Conservation (phyloP, 768 basidiomycete genomes). For the Pulveroboletus sp. region DNA sequence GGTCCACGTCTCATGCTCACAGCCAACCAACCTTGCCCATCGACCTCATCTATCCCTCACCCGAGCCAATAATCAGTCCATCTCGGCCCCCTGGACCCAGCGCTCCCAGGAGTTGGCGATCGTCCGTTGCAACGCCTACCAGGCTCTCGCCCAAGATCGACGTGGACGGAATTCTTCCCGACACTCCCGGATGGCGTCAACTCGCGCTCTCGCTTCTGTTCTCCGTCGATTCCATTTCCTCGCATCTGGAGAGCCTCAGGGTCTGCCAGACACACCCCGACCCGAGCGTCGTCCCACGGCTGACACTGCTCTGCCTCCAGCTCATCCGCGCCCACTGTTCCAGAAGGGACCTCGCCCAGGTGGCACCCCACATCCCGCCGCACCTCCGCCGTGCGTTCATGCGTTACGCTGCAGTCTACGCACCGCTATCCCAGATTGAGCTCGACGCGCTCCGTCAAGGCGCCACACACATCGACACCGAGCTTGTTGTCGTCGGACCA, state of each 20-base stretch:
- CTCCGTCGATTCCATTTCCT: conserved; percentile 11
- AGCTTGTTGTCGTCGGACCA: conserved; percentile 62
- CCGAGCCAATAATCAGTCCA: neutral
- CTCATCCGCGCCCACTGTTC: conserved; percentile 40
- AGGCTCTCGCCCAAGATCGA: neutral
- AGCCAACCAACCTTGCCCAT: conserved; percentile 46
- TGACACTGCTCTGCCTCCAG: conserved; percentile 57
- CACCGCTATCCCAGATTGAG: conserved; percentile 48
- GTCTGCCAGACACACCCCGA: conserved; percentile 13
- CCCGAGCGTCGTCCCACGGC: conserved; percentile 39
- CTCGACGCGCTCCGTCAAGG: conserved; percentile 49
- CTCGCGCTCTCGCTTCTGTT: conserved; percentile 55
- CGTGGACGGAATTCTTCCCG: conserved; percentile 10
- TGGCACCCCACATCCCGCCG: conserved; percentile 49
- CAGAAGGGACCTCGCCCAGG: conserved; percentile 42
- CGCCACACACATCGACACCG: conserved; percentile 55
- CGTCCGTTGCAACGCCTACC: conserved; percentile 22
- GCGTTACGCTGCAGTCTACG: conserved; percentile 53
- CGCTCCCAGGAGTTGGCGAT: conserved; percentile 58
- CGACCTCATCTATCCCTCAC: conserved; percentile 35
- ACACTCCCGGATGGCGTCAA: conserved; percentile 45
- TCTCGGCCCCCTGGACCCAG: conserved; percentile 43
- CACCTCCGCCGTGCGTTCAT: conserved; percentile 60
- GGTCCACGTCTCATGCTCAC: conserved; percentile 24
- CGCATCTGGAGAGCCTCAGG: neutral